Evolutionary conservation across 768 basidiomycete genomes (phyloP).

Genomic region (Boletus reticulatus): DNA sequence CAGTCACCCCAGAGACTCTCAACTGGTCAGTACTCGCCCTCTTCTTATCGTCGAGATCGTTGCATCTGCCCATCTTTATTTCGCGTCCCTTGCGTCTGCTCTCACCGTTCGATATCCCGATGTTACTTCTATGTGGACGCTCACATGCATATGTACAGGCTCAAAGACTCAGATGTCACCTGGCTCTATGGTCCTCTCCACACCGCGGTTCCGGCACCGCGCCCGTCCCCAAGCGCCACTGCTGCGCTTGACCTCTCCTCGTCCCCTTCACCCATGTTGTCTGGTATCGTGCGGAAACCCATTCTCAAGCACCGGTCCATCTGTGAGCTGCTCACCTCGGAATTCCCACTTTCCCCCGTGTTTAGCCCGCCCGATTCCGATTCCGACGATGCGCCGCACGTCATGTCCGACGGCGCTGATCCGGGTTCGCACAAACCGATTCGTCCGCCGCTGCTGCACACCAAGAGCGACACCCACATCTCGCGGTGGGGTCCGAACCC

Average conservation of each 20-base stretch:
- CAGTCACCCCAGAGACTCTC: conserved; percentile 93
- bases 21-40: conserved; percentile 75
- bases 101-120: too few species aligned
- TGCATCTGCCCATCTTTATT: neutral
- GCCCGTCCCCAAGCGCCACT: conserved; percentile 36
- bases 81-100: neutral
- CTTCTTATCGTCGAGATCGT: conserved; percentile 1
- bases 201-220: conserved; percentile 75
- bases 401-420: conserved; percentile 25
- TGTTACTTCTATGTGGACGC: neutral
- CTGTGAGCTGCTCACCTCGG: conserved; percentile 80
- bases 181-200: conserved; percentile 99
- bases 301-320: conserved; percentile 97
- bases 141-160: conserved; percentile 52
- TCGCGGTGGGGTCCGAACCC: conserved; percentile 48
- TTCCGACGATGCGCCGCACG: conserved; percentile 33
- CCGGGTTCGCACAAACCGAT: neutral
- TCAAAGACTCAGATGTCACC: conserved; percentile 98
- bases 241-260: conserved; percentile 38
- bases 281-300: conserved; percentile 57
- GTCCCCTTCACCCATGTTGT: conserved; percentile 27
- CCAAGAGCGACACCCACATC: conserved; percentile 88
- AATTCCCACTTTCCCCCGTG: conserved; percentile 60
- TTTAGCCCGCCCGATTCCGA: conserved; percentile 59
- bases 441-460: conserved; percentile 69